Base-by-base conservation (phyloP, 257 asterid species). In the Pogostemon cablin region DNA sequence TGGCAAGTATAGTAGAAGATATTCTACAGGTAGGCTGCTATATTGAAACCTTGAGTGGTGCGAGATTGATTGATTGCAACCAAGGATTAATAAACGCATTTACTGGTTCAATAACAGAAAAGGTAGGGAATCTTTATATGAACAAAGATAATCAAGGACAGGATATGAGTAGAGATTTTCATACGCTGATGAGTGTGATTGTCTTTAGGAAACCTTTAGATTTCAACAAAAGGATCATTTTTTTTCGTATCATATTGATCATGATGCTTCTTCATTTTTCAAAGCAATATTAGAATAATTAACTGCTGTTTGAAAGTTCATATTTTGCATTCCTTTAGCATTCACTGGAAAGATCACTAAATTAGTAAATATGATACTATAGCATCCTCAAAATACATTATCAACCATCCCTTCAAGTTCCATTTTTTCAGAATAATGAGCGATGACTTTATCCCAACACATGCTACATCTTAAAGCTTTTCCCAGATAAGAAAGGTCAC, bases 401-500 rank as follows among this genome's bases (percentile, higher is more conserved):
- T 61, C 70, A 74, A 69, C 62, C 52, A 78, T 55, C 54, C 20
- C 67, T 67, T 7, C 47, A 53, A 57, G 72, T 67, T 65, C 63
- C 46, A 20, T 64, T 66, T 75, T 48, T 53, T 68, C 68, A 49
- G 74, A 48, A 65, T 62, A 59, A 68, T 47, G 62, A 70, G 55
- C 61, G 64, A 39, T 73, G 66, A 69, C 35, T 25, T 39, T 54
- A 60, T 77, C 79, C 77, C 81, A 52, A 43, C 65, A 72, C 43
- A 69, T 65, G 63, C 61, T 73, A 65, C 67, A 68, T 15, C 68
- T 67, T 53, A 68, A 75, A 60, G 40, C 39, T 50, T 68, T 56
- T 67, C 47, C 57, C 75, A 72, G 42, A 68, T 63, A 61, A 68
- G 53, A 67, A 34, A 67, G 37, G 9, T 17, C 25, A 77, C 59